Conservation (phyloP, 108 stramenopile genomes). For the Parietichytrium sp. region DNA sequence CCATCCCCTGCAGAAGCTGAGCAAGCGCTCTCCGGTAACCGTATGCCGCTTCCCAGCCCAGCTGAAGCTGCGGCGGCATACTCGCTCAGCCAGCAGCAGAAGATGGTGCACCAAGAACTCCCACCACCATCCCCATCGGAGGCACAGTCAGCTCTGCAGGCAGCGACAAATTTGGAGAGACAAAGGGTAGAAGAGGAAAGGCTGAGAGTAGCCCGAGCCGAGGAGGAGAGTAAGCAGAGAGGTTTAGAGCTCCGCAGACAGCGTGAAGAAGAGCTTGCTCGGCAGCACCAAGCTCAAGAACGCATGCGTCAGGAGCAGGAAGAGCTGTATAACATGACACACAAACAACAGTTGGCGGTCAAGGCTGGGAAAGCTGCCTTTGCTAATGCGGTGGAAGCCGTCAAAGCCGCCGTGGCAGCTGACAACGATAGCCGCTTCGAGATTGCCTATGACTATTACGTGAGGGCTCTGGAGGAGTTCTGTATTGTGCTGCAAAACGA, state of each 20-base stretch:
- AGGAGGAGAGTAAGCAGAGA: background rate
- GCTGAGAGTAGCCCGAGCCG: background rate
- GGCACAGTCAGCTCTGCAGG: too few relatives aligned
- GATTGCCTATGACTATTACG: background rate
- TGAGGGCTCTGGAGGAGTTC: background rate
- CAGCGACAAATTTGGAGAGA: too few relatives aligned
- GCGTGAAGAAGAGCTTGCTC: background rate
- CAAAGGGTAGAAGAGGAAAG: too few relatives aligned
- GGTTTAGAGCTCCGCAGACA: background rate
- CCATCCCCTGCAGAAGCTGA: background rate
- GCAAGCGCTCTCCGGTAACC: background rate
- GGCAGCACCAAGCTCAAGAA: background rate
- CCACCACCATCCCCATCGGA: too few relatives aligned
- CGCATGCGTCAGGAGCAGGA: background rate
- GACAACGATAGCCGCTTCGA: background rate
- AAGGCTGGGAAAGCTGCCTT: background rate
- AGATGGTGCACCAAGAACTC: too few relatives aligned
- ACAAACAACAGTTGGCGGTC: background rate
- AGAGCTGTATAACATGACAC: constrained; percentile 6
- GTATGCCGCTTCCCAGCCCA: too few relatives aligned
- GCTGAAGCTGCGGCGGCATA: too few relatives aligned
- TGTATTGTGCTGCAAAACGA: background rate
- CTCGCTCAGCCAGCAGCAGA: too few relatives aligned
- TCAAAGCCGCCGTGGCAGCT: background rate
- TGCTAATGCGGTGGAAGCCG: background rate